Conservation (phyloP, 805 yeast species). For the Candida endomychidarum region DNA sequence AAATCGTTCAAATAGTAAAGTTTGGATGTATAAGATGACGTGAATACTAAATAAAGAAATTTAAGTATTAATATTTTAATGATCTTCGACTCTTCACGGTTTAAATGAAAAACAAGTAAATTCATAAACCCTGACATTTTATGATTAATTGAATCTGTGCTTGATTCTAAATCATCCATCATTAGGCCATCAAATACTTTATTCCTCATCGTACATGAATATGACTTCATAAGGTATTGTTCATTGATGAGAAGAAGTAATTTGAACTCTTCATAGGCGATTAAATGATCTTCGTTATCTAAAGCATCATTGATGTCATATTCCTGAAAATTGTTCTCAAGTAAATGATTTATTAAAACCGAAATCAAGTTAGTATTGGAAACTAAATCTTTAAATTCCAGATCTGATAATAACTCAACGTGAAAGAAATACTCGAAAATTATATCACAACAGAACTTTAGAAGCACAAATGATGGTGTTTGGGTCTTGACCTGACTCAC, state of each 20-base stretch:
- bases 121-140: conserved; percentile 67
- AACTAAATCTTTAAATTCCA: conserved; percentile 32
- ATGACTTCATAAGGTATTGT: conserved; percentile 72
- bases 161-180: conserved; percentile 35
- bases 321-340: conserved; percentile 30
- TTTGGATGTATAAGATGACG: conserved; percentile 61
- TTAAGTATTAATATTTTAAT: conserved; percentile 78
- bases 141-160: conserved; percentile 13
- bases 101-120: conserved; percentile 59
- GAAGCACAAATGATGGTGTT: conserved; percentile 28
- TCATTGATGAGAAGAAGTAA: conserved; percentile 77
- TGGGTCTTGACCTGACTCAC: conserved; percentile 23
- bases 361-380: conserved; percentile 27
- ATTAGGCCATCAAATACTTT: conserved; percentile 55
- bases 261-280: conserved; percentile 63
- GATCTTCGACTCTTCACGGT: conserved; percentile 70
- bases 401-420: conserved; percentile 32
- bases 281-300: conserved; percentile 55
- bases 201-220: conserved; percentile 39
- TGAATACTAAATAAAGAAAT: conserved; percentile 70
- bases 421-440: conserved; percentile 42
- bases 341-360: conserved; percentile 28
- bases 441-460: conserved; percentile 41
- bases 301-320: conserved; percentile 34
- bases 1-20: conserved; percentile 81